These are phyloP conservation scores for Candida anglica DNA, from an alignment of 805 yeast species.

Conservation along the genomic window DNA sequence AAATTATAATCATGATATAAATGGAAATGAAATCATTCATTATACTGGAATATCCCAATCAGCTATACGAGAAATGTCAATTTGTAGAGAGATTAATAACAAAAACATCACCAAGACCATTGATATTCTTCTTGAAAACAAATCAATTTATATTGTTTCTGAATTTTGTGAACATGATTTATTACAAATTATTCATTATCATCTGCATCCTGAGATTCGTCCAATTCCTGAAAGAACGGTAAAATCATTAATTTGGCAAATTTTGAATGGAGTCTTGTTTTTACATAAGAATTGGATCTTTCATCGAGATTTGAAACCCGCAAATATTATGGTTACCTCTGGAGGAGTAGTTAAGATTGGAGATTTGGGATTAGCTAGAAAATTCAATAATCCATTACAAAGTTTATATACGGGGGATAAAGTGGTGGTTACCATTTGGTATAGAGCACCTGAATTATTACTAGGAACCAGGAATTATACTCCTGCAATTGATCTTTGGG, in stretches of 20 bases:
- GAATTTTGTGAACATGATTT: slow-evolving; percentile 97
- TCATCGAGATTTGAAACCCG: slow-evolving; percentile 95
- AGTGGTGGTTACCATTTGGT: slow-evolving; percentile 97
- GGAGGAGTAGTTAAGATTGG: slow-evolving; percentile 94
- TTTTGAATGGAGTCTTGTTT: slow-evolving; percentile 84
- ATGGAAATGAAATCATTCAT: slow-evolving; percentile 82
- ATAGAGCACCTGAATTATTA: slow-evolving; percentile 86
- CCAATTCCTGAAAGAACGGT: slow-evolving; percentile 75
- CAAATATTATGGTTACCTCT: slow-evolving; percentile 91
- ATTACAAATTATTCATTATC: slow-evolving; percentile 89
- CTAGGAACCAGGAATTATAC: slow-evolving; percentile 93
- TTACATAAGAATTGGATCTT: slow-evolving; percentile 94
- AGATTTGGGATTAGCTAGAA: slow-evolving; percentile 87
- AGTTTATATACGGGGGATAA: slow-evolving; percentile 88
- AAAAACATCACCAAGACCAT: slow-evolving; percentile 74
- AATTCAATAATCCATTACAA: slow-evolving; percentile 82
- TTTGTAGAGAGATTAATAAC: slow-evolving; percentile 83
- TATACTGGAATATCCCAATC: slow-evolving; percentile 95
- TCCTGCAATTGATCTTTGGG: slow-evolving; percentile 92
- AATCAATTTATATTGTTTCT: slow-evolving; percentile 89
- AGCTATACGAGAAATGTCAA: slow-evolving; percentile 94
- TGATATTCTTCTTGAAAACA: slow-evolving; percentile 83
- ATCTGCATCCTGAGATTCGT: slow-evolving; percentile 81
- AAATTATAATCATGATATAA: slow-evolving; percentile 36
- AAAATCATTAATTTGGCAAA: slow-evolving; percentile 88